phyloP scores from a whole-genome alignment of 106 monocot genomes.

The Xerophyta viscosa region DNA sequence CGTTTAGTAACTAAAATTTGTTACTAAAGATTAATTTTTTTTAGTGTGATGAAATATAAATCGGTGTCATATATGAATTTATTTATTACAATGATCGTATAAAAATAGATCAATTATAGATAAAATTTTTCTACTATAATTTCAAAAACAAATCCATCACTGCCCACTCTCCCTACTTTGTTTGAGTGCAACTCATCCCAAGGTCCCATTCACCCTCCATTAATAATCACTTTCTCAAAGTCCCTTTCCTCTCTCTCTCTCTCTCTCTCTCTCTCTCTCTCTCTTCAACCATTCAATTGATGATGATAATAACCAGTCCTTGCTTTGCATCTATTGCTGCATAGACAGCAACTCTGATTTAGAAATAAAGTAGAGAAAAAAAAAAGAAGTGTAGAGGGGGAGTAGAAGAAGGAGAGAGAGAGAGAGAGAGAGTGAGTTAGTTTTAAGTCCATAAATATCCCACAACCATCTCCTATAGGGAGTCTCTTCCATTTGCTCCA shows the following conservation, averaged over 20 bases:
- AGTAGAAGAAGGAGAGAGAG: conserved; percentile 6
- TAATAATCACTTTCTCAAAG: conserved; percentile 13
- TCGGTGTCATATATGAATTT: too few species aligned
- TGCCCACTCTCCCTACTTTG: too few species aligned
- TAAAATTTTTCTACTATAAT: too few species aligned
- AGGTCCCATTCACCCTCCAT: conserved; percentile 8
- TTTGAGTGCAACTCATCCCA: conserved; percentile 7
- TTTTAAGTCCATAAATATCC: conserved; percentile 6
- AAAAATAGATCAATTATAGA: too few species aligned
- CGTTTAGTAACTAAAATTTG: too few species aligned
- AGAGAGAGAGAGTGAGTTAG: not conserved
- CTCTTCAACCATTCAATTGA: conserved; percentile 9
- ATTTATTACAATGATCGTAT: too few species aligned
- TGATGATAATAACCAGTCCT: conserved; percentile 13
- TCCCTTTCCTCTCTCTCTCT: conserved; percentile 3
- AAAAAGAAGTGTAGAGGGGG: not conserved
- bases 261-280: conserved; percentile 8
- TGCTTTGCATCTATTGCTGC: conserved; percentile 10
- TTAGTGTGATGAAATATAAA: too few species aligned
- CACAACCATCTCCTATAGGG: not conserved
- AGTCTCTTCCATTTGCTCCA: not conserved
- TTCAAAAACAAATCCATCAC: too few species aligned
- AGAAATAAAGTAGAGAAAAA: not conserved
- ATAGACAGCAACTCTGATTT: not conserved
- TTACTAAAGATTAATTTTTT: too few species aligned